phyloP scores from a whole-genome alignment of 2,329 filamentous ascomycete species.

The Venturia oleaginea region DNA sequence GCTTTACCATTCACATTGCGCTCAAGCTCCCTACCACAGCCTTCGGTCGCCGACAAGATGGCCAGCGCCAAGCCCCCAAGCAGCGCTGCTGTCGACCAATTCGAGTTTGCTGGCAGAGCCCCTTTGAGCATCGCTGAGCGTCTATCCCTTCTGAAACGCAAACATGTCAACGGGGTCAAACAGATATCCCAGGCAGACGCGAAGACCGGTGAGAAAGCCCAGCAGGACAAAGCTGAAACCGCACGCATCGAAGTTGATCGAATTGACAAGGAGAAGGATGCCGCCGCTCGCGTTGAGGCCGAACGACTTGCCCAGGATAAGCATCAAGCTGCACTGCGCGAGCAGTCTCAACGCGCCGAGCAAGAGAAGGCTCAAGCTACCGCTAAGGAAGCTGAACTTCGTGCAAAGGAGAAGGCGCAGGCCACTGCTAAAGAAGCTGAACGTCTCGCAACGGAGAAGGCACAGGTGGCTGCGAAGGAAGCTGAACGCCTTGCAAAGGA shows the following conservation, averaged over 20 bases:
- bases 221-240: neutral
- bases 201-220: neutral
- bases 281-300: neutral
- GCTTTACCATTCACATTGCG: slow-evolving; percentile 8
- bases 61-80: slow-evolving; percentile 4
- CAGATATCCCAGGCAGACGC: neutral
- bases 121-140: neutral
- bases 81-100: neutral
- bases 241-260: neutral
- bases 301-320: neutral
- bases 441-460: neutral
- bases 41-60: neutral
- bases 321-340: neutral
- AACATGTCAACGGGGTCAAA: neutral
- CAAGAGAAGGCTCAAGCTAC: neutral
- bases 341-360: neutral
- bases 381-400: neutral
- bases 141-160: neutral
- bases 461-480: no score
- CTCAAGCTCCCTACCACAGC: slow-evolving; percentile 6
- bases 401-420: slow-evolving; percentile 3
- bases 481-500: neutral
- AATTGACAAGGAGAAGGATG: neutral
- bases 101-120: neutral
- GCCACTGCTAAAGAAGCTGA: neutral